Percentiles rank a stretch among this genome's conserved stretches.
Evolutionary conservation across 2,329 filamentous ascomycete genomes (phyloP).

Genomic region (Colletotrichum viniferum): DNA sequence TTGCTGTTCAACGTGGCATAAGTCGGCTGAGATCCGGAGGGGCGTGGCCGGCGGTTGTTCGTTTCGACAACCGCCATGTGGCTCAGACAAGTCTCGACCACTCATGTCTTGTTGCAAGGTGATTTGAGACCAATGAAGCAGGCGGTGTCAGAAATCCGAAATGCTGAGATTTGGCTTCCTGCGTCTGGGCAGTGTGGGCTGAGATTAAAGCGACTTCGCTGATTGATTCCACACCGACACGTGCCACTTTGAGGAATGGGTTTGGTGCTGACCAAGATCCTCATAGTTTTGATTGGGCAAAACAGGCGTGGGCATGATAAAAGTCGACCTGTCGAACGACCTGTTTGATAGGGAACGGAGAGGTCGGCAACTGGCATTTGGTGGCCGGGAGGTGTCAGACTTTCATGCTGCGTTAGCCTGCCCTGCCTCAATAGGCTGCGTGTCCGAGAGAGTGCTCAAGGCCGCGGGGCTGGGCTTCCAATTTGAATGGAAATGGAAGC

Average conservation of each 20-base stretch:
- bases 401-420: neutral
- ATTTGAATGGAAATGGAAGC: neutral
- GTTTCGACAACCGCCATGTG: neutral
- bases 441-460: neutral
- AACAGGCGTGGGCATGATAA: neutral
- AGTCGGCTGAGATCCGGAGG: neutral
- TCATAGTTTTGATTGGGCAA: neutral
- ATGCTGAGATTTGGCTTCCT: neutral
- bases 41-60: neutral
- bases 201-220: neutral
- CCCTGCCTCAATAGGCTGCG: neutral
- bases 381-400: neutral
- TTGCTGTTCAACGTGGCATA: neutral
- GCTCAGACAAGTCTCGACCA: neutral
- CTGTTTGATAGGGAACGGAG: neutral
- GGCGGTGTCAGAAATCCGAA: neutral
- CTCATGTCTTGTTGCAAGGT: neutral
- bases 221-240: neutral
- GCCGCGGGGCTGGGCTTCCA: neutral
- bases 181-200: neutral
- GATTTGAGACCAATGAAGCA: neutral
- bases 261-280: neutral
- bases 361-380: neutral
- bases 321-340: neutral
- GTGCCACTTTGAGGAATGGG: neutral